Conservation (phyloP, 306 rosid genomes). For the Benincasa hispida region DNA sequence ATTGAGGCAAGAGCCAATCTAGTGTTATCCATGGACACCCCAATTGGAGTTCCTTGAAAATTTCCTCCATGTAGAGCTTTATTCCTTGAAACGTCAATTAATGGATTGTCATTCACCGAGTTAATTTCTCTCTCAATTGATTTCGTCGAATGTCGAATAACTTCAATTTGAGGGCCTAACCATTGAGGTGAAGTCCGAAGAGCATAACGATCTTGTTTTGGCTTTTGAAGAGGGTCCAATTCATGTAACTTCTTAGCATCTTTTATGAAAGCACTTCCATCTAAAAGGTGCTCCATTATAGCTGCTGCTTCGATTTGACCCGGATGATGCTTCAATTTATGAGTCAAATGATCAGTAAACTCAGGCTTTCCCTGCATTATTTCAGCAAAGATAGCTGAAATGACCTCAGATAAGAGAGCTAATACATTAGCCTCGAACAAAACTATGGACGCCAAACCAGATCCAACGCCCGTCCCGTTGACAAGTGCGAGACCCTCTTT, state of each 20-base stretch:
- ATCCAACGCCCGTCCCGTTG: constrained; percentile 40
- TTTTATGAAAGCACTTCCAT: constrained; percentile 29
- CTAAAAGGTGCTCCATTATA: constrained; percentile 29
- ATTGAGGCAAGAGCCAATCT: constrained; percentile 21
- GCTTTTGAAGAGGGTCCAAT: background rate
- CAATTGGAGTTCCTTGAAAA: constrained; percentile 6
- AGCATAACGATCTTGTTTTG: constrained; percentile 34
- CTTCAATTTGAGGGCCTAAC: constrained; percentile 43
- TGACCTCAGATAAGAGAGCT: constrained; percentile 20
- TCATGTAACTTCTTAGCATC: constrained; percentile 11
- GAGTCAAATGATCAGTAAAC: constrained; percentile 12
- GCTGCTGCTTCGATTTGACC: constrained; percentile 20
- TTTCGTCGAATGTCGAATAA: constrained; percentile 23
- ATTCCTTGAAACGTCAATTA: constrained; percentile 27
- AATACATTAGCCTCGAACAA: constrained; percentile 7
- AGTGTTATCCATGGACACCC: constrained; percentile 36
- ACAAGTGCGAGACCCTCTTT: constrained; percentile 20
- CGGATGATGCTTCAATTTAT: constrained; percentile 32
- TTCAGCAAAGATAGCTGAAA: constrained; percentile 32
- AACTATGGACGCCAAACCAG: constrained; percentile 11
- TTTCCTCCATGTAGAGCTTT: constrained; percentile 17
- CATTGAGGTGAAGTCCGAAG: constrained; percentile 40
- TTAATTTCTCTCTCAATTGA: constrained; percentile 35
- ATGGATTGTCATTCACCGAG: constrained; percentile 9
- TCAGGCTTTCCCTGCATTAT: constrained; percentile 12